Evolutionary conservation across 2,329 filamentous ascomycete species (phyloP).

Genomic region (Apiospora saccharicola): DNA sequence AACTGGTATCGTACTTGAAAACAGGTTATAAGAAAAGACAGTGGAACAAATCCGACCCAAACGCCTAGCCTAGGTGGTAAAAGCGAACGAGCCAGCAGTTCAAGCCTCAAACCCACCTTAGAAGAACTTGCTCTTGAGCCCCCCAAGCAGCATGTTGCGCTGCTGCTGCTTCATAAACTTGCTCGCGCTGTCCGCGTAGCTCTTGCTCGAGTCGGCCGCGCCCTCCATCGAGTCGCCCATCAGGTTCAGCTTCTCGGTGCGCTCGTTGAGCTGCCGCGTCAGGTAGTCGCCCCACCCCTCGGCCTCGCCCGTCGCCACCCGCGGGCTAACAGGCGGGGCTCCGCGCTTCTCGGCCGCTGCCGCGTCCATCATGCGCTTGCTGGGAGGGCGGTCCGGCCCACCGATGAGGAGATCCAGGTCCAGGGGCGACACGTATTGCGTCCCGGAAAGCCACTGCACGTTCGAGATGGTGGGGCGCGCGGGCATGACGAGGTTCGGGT

Average conservation of each 20-base stretch:
- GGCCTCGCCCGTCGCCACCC: conserved; percentile 45
- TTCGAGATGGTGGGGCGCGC: conserved; percentile 92
- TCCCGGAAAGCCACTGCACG: conserved; percentile 95
- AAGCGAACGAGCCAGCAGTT: background rate
- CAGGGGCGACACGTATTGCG: conserved; percentile 84
- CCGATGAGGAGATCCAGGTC: conserved; percentile 93
- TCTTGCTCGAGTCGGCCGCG: conserved; percentile 79
- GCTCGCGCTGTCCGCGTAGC: conserved; percentile 86
- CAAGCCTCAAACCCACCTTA: background rate
- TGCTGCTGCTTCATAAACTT: conserved; percentile 91
- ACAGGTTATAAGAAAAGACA: background rate
- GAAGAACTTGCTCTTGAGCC: conserved; percentile 66
- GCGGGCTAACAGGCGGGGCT: conserved; percentile 43
- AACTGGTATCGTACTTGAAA: conserved; percentile 11
- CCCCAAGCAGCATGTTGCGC: conserved; percentile 79
- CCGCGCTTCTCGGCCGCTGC: conserved; percentile 74
- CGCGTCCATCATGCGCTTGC: conserved; percentile 86
- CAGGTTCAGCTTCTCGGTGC: conserved; percentile 85
- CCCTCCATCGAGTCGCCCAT: conserved; percentile 87
- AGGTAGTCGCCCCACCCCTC: conserved; percentile 83
- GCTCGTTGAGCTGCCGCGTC: conserved; percentile 84
- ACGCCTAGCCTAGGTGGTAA: background rate
- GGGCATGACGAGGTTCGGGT: conserved; percentile 76
- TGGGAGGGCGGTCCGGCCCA: conserved; percentile 85
- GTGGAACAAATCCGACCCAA: background rate